A percentile compares a stretch with the other conserved stretches of the same genome.
These are phyloP conservation scores for Jamesozyma rosinii DNA, from an alignment of 805 yeast species.

Conservation along the genomic window DNA sequence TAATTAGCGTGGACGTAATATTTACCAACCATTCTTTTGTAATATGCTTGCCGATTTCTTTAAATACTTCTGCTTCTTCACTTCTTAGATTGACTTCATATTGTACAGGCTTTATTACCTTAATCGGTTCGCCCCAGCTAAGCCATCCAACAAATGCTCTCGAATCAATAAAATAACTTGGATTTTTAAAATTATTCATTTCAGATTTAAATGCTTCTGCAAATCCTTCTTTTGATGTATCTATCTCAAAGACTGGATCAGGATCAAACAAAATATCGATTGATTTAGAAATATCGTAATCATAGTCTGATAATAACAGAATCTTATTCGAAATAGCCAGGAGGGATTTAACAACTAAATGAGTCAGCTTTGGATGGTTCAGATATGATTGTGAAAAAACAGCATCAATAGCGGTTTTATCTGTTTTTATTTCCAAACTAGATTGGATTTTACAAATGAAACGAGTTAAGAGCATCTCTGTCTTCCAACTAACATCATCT, in stretches of 20 bases:
- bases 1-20: conserved; percentile 43
- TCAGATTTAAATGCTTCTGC: conserved; percentile 40
- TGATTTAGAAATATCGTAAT: conserved; percentile 40
- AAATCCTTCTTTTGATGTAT: conserved; percentile 36
- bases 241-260: conserved; percentile 34
- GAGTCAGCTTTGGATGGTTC: conserved; percentile 62
- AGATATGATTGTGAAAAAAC: conserved; percentile 42
- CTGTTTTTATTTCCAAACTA: conserved; percentile 40
- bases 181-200: conserved; percentile 38
- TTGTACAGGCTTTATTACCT: conserved; percentile 28
- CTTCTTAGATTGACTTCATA: conserved; percentile 33
- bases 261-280: conserved; percentile 37
- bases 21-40: conserved; percentile 50
- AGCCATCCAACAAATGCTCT: conserved; percentile 56
- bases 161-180: conserved; percentile 49
- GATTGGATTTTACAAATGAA: conserved; percentile 46
- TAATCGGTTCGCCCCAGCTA: conserved; percentile 57
- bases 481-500: conserved; percentile 43
- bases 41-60: conserved; percentile 37
- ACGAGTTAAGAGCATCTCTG: conserved; percentile 39
- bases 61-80: conserved; percentile 37
- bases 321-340: conserved; percentile 43
- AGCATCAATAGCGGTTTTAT: conserved; percentile 34
- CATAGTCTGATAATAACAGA: conserved; percentile 36
- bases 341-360: conserved; percentile 51